Percentiles rank a stretch among this genome's conserved stretches.
These are phyloP conservation scores for Xylariaceae sp. DNA, from an alignment of 2,329 filamentous ascomycete genomes.

Conservation along the genomic window DNA sequence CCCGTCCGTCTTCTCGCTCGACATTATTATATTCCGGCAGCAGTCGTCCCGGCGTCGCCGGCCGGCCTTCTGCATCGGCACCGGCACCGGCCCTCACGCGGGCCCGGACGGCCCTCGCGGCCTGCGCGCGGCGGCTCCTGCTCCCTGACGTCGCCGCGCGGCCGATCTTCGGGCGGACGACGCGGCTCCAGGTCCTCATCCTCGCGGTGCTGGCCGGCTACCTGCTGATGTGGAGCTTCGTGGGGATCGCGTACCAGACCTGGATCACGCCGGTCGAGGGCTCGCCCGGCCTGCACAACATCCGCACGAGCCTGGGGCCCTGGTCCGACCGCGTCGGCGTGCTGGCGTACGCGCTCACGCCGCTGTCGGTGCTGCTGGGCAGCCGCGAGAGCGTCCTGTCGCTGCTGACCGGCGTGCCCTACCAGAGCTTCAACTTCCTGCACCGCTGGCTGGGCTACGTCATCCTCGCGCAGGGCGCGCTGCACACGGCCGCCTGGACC, in stretches of 20 bases:
- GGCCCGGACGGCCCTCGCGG: slow-evolving; percentile 29
- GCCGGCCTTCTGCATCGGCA: slow-evolving; percentile 17
- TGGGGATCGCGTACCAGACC: slow-evolving; percentile 58
- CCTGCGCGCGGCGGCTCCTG: slow-evolving; percentile 42
- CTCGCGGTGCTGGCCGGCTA: slow-evolving; percentile 53
- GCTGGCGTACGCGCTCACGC: slow-evolving; percentile 66
- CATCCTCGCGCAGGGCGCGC: slow-evolving; percentile 57
- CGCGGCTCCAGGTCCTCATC: slow-evolving; percentile 58
- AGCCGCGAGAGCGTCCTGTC: slow-evolving; percentile 64
- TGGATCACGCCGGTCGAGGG: slow-evolving; percentile 64
- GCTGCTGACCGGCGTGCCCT: slow-evolving; percentile 63
- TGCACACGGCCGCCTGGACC: slow-evolving; percentile 67
- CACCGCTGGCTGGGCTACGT: slow-evolving; percentile 71
- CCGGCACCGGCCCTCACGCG: slow-evolving; percentile 17
- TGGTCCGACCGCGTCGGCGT: slow-evolving; percentile 64
- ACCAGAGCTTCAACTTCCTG: slow-evolving; percentile 70
- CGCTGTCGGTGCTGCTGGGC: slow-evolving; percentile 59
- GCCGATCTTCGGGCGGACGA: slow-evolving; percentile 58
- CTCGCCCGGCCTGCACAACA: slow-evolving; percentile 50
- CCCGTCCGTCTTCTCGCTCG: too few relatives aligned
- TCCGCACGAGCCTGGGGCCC: slow-evolving; percentile 56
- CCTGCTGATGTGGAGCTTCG: slow-evolving; percentile 59
- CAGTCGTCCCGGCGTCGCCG: too few relatives aligned
- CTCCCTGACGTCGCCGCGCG: slow-evolving; percentile 53
- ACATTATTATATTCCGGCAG: too few relatives aligned